Conservation (phyloP, 1,284 basidiomycete species). For the Naganishia cerealis region DNA sequence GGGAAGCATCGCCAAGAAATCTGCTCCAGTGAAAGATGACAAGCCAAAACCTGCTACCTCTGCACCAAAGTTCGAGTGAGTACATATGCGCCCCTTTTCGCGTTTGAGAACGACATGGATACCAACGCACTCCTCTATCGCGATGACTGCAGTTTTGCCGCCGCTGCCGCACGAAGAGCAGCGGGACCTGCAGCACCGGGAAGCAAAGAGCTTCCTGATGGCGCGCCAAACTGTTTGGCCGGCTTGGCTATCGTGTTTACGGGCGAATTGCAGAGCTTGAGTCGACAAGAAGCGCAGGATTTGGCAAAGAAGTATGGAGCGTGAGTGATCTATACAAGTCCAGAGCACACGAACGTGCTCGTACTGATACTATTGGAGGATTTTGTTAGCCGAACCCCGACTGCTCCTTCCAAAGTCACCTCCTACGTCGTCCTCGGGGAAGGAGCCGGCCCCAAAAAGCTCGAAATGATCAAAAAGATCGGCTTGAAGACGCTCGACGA, state of each 20-base stretch:
- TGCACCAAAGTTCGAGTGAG: conserved; percentile 26
- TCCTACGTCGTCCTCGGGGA: conserved; percentile 85
- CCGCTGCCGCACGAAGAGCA: conserved; percentile 65
- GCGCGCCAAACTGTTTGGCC: conserved; percentile 73
- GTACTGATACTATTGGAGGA: not conserved
- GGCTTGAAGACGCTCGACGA: conserved; percentile 74
- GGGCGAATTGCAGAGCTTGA: conserved; percentile 82
- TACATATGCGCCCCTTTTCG: not conserved
- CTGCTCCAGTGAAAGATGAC: not conserved
- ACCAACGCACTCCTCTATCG: too few relatives aligned
- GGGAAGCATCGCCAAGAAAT: conserved; percentile 4
- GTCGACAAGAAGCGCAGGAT: conserved; percentile 82
- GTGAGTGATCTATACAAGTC: conserved; percentile 57
- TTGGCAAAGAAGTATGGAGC: conserved; percentile 90
- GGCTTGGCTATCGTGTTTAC: conserved; percentile 94
- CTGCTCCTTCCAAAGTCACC: conserved; percentile 85
- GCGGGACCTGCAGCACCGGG: conserved; percentile 67
- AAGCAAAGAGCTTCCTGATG: conserved; percentile 60
- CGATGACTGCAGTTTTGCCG: conserved; percentile 51
- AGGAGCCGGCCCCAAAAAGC: conserved; percentile 82
- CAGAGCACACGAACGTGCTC: not conserved
- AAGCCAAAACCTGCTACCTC: conserved; percentile 5
- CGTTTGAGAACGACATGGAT: too few relatives aligned
- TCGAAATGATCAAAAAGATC: conserved; percentile 79
- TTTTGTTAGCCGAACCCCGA: conserved; percentile 70